phyloP scores from a whole-genome alignment of 2,329 filamentous ascomycete species.

The Fusarium proliferatum region DNA sequence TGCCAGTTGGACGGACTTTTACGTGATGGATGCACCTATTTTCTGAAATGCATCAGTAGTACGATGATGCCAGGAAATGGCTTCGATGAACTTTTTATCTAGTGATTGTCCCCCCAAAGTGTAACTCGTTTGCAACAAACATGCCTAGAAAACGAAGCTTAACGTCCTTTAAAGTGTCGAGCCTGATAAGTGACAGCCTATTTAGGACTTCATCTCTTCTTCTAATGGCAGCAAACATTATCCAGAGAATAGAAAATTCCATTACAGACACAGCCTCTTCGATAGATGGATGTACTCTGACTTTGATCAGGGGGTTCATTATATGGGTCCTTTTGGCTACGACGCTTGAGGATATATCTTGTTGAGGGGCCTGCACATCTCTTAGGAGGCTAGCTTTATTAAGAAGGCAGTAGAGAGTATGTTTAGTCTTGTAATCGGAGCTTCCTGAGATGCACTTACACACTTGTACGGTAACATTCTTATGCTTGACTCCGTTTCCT shows the following conservation, averaged over 20 bases:
- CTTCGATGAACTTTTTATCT: background rate
- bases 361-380: background rate
- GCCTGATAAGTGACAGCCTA: background rate
- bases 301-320: background rate
- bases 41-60: background rate
- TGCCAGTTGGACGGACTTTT: background rate
- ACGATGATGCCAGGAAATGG: background rate
- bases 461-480: background rate
- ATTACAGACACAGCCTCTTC: background rate
- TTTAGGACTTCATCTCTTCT: background rate
- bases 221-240: background rate
- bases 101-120: background rate
- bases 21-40: background rate
- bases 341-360: background rate
- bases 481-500: background rate
- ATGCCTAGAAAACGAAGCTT: background rate
- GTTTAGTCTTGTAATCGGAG: background rate
- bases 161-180: background rate
- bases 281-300: background rate
- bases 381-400: background rate
- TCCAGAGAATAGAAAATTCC: background rate
- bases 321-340: background rate
- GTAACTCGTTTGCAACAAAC: background rate
- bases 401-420: background rate
- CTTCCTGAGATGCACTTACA: background rate